Evolutionary conservation across 2,329 filamentous ascomycete genomes (phyloP).

Genomic region (Westerdykella sp.): DNA sequence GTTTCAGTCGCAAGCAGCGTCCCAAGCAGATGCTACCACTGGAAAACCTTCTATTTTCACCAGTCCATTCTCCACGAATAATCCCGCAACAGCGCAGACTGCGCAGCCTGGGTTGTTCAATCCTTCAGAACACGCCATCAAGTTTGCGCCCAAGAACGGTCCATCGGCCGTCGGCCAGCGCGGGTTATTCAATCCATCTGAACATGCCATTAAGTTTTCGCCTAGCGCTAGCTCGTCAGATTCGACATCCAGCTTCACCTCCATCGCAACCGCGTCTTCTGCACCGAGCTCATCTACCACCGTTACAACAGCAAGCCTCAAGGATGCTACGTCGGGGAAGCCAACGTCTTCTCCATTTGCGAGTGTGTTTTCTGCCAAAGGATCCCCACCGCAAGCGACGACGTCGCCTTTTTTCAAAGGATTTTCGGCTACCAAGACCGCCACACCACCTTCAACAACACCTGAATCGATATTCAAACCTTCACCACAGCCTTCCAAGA

Average conservation of each 20-base stretch:
- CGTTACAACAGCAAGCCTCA: too few relatives aligned
- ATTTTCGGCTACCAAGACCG: neutral
- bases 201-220: slow-evolving; percentile 23
- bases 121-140: slow-evolving; percentile 19
- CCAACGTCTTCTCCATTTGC: neutral
- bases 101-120: slow-evolving; percentile 26
- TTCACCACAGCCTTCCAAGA: neutral
- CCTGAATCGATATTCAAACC: slow-evolving; percentile 1
- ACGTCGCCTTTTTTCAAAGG: too few relatives aligned
- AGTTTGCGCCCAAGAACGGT: slow-evolving; percentile 13
- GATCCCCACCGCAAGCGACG: too few relatives aligned
- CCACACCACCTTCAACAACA: neutral
- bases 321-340: neutral
- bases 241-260: neutral
- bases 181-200: slow-evolving; percentile 25
- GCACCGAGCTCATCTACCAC: neutral
- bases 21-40: neutral
- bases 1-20: slow-evolving; percentile 1
- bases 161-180: slow-evolving; percentile 7
- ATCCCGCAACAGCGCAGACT: neutral
- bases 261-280: too few relatives aligned
- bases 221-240: neutral
- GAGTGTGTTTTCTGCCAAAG: too few relatives aligned
- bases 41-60: neutral
- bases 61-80: neutral